Evolutionary conservation across 441 rosid genomes (phyloP).

Genomic region (Macaranga tanarius): DNA sequence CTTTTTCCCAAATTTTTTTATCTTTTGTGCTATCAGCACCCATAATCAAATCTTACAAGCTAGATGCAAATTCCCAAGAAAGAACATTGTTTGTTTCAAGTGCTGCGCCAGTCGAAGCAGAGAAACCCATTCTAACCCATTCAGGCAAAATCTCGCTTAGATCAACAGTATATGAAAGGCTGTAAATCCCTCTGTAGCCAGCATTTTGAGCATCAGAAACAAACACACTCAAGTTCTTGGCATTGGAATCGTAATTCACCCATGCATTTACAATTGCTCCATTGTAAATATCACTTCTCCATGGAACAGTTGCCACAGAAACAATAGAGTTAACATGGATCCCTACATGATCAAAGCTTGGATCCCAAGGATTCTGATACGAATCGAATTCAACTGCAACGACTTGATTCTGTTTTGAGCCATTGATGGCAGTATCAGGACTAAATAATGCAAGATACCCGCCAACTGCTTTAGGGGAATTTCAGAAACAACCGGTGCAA

Average conservation of each 20-base stretch:
- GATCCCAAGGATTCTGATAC: conserved; percentile 19
- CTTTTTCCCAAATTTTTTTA: too few species aligned
- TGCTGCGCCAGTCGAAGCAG: conserved; percentile 17
- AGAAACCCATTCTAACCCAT: conserved; percentile 16
- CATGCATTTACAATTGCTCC: conserved; percentile 4
- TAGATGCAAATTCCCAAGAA: conserved; percentile 6
- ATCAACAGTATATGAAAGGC: not conserved
- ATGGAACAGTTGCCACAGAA: not conserved
- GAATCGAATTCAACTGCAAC: conserved; percentile 30
- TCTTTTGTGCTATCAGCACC: too few species aligned
- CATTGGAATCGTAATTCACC: conserved; percentile 11
- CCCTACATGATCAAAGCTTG: conserved; percentile 17
- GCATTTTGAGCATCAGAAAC: conserved; percentile 9
- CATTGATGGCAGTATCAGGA: not conserved
- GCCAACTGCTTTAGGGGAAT: conserved; percentile 11
- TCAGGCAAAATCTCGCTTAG: conserved; percentile 16
- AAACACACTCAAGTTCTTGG: conserved; percentile 4
- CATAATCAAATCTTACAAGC: not conserved
- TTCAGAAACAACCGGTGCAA: conserved; percentile 11
- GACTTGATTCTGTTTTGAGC: not conserved
- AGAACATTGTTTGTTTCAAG: conserved; percentile 4
- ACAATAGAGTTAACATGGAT: conserved; percentile 17
- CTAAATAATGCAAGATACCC: conserved; percentile 1
- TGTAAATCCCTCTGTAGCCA: not conserved
- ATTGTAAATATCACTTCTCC: conserved; percentile 5